Evolutionary conservation across 495 filamentous ascomycete species (phyloP), one percentile per base, ranked within the genome.

Genomic region (Elasticomyces elasticus): DNA sequence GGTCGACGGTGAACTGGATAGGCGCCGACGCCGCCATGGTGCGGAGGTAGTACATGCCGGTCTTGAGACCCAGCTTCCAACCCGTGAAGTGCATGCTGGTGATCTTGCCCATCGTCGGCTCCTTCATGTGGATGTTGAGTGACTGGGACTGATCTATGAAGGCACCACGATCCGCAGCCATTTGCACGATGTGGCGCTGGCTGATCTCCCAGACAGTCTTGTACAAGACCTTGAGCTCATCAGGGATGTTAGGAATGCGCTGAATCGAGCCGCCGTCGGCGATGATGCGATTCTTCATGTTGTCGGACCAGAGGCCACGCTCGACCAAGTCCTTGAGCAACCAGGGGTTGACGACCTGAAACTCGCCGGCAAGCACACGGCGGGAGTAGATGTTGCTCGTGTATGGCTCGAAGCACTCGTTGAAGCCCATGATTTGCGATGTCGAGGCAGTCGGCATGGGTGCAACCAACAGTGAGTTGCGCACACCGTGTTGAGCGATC

Each of bases 221-320:
- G 80, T 98, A 98, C 13, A 98, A 79, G 9, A 85, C 79, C 76
- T 97, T 98, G 79, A 95, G 86, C 59, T 97, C 92, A 25, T 84
- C 78, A 31, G 92, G 92, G 53, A 98, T 95, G 71, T 91, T 95
- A 62, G 89, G 84, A 58, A 98, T 87, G 71, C 89, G 89, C 72
- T 97, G 92, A 57, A 98, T 89, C 7, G 89, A 95, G 48, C 92
- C 92, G 59, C 88, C 89, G 45, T 92, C 91, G 56, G 92, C 84
- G 63, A 98, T 97, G 76, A 98, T 98, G 61, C 92, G 88, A 76
- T 98, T 98, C 80, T 98, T 98, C 92, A 98, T 98, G 77, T 89
- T 89, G 72, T 98, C 92, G 31, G 90, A 95, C 92, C 92, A 98
- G 27, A 98, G 78, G 57, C 92, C 92, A 75, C 96, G 85, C 62